phyloP scores from a whole-genome alignment of 2,329 filamentous ascomycete species.

The Aspergillus proliferans region DNA sequence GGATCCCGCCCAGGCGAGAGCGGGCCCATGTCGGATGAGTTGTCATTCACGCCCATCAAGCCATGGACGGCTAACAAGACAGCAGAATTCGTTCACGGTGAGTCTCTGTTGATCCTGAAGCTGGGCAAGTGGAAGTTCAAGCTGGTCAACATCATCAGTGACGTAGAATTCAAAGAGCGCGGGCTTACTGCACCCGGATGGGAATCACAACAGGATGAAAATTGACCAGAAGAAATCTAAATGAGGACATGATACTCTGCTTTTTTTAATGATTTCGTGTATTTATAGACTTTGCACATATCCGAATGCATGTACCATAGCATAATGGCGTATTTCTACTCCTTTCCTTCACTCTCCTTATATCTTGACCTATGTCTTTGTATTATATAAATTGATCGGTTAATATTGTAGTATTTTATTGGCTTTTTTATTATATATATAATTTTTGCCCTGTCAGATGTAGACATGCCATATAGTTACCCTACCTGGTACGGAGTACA shows the following conservation, averaged over 20 bases:
- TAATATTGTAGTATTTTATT: too few relatives aligned
- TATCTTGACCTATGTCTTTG: too few relatives aligned
- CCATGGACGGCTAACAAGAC: conserved; percentile 38
- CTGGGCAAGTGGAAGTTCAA: conserved; percentile 57
- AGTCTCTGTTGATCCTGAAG: conserved; percentile 48
- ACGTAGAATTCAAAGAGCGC: conserved; percentile 45
- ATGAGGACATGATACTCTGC: not conserved
- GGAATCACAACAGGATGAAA: conserved; percentile 27
- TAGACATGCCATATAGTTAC: too few relatives aligned
- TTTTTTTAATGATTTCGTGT: not conserved
- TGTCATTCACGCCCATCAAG: conserved; percentile 48
- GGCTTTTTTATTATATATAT: too few relatives aligned
- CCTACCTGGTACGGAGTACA: too few relatives aligned
- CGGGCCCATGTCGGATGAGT: conserved; percentile 36
- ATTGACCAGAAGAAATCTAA: conserved; percentile 1
- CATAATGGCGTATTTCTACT: too few relatives aligned
- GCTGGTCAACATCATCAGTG: conserved; percentile 50
- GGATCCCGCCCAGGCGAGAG: conserved; percentile 36
- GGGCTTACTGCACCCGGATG: conserved; percentile 48
- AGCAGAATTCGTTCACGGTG: conserved; percentile 46
- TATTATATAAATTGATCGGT: too few relatives aligned
- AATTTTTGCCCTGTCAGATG: too few relatives aligned
- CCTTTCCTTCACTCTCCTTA: too few relatives aligned
- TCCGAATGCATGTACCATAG: not conserved
- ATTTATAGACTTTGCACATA: not conserved